These are phyloP conservation scores for Suillus subalutaceus DNA, from an alignment of 768 basidiomycete species.

Conservation along the genomic window DNA sequence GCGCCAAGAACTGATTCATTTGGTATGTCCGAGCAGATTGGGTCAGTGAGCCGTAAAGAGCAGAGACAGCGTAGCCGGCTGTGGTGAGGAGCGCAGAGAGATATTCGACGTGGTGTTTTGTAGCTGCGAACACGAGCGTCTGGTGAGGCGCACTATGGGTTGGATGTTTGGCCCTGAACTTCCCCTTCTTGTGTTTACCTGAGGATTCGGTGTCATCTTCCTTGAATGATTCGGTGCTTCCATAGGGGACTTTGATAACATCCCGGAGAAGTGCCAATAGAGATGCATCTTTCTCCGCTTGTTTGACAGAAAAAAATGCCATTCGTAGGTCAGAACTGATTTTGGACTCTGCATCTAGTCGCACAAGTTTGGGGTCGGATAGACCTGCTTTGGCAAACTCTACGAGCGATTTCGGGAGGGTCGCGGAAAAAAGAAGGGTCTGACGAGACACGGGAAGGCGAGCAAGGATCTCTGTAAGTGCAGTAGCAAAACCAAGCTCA, in stretches of 20 bases:
- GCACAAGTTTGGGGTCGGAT: slow-evolving; percentile 89
- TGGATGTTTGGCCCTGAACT: slow-evolving; percentile 47
- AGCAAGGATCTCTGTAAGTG: slow-evolving; percentile 88
- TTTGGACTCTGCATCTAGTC: slow-evolving; percentile 96
- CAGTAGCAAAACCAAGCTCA: slow-evolving; percentile 96
- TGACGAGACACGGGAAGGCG: slow-evolving; percentile 87
- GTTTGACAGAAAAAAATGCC: slow-evolving; percentile 93
- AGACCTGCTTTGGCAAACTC: slow-evolving; percentile 99
- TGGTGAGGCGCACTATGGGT: slow-evolving; percentile 79
- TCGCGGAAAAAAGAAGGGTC: slow-evolving; percentile 95
- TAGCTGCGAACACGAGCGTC: slow-evolving; percentile 92
- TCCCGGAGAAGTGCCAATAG: slow-evolving; percentile 83
- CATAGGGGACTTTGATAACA: slow-evolving; percentile 80
- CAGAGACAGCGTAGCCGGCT: slow-evolving; percentile 87
- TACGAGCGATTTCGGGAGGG: slow-evolving; percentile 91
- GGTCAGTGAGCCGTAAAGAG: slow-evolving; percentile 95
- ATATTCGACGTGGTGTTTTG: slow-evolving; percentile 99
- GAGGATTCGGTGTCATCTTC: slow-evolving; percentile 26
- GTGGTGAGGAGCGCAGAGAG: slow-evolving; percentile 74
- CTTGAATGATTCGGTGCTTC: slow-evolving; percentile 34
- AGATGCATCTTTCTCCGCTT: slow-evolving; percentile 93
- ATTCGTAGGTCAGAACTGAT: slow-evolving; percentile 92
- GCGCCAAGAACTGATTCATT: slow-evolving; percentile 88
- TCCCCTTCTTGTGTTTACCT: slow-evolving; percentile 53
- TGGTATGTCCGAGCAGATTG: slow-evolving; percentile 88